Evolutionary conservation across 371 early-diverging fungal genomes (phyloP).

Genomic region (Dichotomocladium elegans): DNA sequence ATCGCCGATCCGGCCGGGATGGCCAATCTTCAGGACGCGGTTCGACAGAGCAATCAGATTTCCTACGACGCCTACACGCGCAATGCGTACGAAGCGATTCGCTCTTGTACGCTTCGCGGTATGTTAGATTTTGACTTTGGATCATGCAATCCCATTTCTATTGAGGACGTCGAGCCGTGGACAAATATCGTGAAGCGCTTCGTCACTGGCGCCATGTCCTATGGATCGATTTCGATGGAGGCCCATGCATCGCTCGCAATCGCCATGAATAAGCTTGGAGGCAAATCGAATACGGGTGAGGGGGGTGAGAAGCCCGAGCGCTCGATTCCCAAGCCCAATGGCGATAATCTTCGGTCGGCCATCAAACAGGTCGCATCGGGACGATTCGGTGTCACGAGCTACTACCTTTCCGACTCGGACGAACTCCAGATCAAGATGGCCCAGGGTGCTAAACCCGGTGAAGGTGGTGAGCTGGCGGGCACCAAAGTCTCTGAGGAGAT

Average conservation of each 20-base stretch:
- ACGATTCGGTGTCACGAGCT: conserved; percentile 95
- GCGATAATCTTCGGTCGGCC: conserved; percentile 83
- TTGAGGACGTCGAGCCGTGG: conserved; percentile 97
- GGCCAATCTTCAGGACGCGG: conserved; percentile 94
- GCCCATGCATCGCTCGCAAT: conserved; percentile 91
- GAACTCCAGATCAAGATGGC: conserved; percentile 99
- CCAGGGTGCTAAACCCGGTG: conserved; percentile 98
- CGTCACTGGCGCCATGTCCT: conserved; percentile 98
- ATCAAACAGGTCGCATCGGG: conserved; percentile 98
- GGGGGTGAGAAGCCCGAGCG: conserved; percentile 95
- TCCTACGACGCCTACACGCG: conserved; percentile 85
- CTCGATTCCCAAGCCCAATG: conserved; percentile 65
- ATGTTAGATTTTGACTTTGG: conserved; percentile 87
- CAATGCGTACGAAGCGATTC: conserved; percentile 77
- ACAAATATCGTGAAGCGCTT: conserved; percentile 92
- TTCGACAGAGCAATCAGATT: conserved; percentile 83
- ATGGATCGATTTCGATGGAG: conserved; percentile 94
- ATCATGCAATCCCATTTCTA: conserved; percentile 69
- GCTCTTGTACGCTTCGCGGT: conserved; percentile 93
- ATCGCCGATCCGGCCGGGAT: conserved; percentile 88
- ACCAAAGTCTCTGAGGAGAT: conserved; percentile 88
- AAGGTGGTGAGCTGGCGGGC: conserved; percentile 83
- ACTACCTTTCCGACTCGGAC: conserved; percentile 90
- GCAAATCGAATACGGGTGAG: conserved; percentile 97
- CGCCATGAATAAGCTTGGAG: conserved; percentile 95